Evolutionary conservation across 1,139 yeast species (phyloP).

Genomic region (Blastobotrys raffinosifermentans): DNA sequence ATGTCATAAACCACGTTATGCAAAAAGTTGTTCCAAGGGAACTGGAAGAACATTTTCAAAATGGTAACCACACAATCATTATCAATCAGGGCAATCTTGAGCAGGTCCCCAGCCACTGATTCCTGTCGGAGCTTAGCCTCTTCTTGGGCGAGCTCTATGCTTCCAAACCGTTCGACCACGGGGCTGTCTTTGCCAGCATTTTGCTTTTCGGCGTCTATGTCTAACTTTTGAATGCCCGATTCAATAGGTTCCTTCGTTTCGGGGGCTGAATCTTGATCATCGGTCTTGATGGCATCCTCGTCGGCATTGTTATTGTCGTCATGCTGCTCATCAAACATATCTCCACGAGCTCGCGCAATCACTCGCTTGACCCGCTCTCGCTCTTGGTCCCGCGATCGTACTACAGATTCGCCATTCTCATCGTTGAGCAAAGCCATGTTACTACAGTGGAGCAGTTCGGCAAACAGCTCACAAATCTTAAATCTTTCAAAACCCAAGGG

Average conservation of each 20-base stretch:
- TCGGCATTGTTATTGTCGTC: slow-evolving; percentile 11
- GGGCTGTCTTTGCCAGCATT: slow-evolving; percentile 17
- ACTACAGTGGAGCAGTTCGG: slow-evolving; percentile 92
- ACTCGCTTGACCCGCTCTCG: slow-evolving; percentile 44
- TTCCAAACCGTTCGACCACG: slow-evolving; percentile 9
- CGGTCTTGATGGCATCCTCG: slow-evolving; percentile 2
- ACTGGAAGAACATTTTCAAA: slow-evolving; percentile 75
- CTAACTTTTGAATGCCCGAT: slow-evolving; percentile 15
- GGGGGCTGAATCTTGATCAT: background rate
- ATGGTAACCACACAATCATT: slow-evolving; percentile 74
- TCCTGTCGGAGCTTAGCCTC: slow-evolving; percentile 55
- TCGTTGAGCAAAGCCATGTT: slow-evolving; percentile 93
- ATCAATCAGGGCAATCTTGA: slow-evolving; percentile 82
- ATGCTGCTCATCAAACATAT: slow-evolving; percentile 19
- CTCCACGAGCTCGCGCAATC: slow-evolving; percentile 22
- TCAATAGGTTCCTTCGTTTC: slow-evolving; percentile 8
- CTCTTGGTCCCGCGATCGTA: slow-evolving; percentile 65
- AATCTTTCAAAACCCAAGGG: slow-evolving; percentile 95
- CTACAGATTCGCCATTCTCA: slow-evolving; percentile 73
- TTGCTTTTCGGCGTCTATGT: slow-evolving; percentile 11
- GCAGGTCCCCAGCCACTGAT: slow-evolving; percentile 85
- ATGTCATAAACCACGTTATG: slow-evolving; percentile 97
- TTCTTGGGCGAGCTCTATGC: slow-evolving; percentile 44
- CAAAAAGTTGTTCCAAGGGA: slow-evolving; percentile 97
- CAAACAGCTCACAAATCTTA: slow-evolving; percentile 89